phyloP scores from a whole-genome alignment of 768 basidiomycete genomes.

The Rhodotorula diobovata region DNA sequence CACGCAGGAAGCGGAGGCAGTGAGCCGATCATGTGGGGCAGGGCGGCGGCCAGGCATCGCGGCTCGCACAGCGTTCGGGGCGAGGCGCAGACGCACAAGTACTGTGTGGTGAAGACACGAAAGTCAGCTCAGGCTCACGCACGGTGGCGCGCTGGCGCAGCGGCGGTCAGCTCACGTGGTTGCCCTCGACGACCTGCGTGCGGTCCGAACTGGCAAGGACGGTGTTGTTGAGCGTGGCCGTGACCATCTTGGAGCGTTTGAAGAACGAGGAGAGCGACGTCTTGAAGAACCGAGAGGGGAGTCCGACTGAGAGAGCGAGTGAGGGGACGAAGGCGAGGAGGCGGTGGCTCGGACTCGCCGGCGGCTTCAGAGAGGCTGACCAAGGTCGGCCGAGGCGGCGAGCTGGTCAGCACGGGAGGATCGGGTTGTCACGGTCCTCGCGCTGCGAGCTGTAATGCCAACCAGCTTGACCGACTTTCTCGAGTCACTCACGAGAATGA shows the following conservation, averaged over 20 bases:
- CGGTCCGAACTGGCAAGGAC: conserved; percentile 59
- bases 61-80: not conserved
- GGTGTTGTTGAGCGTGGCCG: conserved; percentile 55
- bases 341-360: not conserved
- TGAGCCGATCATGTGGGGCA: not conserved
- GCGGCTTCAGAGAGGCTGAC: too few relatives aligned
- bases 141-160: not conserved
- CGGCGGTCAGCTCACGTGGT: conserved; percentile 7
- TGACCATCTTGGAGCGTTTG: conserved; percentile 47
- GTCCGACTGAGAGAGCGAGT: not conserved
- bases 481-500: not conserved
- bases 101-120: not conserved
- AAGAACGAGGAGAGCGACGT: not conserved
- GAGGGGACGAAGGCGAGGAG: not conserved
- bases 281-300: not conserved
- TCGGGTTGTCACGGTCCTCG: too few relatives aligned
- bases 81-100: conserved; percentile 1
- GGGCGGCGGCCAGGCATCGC: not conserved
- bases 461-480: too few relatives aligned
- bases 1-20: not conserved
- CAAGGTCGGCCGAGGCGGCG: too few relatives aligned
- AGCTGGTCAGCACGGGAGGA: too few relatives aligned
- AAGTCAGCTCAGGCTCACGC: not conserved
- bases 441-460: too few relatives aligned
- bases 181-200: conserved; percentile 53